Conservation (phyloP, 2,329 filamentous ascomycete species). For the Colletotrichum melonis region DNA sequence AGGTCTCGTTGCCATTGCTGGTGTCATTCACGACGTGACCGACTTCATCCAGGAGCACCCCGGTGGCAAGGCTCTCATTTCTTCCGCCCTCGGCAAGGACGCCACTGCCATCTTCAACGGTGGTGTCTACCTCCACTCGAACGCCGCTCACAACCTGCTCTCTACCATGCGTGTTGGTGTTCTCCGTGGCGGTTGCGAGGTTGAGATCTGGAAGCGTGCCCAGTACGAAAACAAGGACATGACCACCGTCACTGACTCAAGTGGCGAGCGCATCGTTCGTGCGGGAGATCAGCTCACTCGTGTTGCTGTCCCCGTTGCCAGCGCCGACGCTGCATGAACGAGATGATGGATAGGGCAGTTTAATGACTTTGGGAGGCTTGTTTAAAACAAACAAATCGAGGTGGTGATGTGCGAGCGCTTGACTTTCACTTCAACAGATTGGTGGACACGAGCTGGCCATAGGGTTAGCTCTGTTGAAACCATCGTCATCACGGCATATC, state of each 20-base stretch:
- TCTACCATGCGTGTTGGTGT: conserved; percentile 91
- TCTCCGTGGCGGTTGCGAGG: conserved; percentile 86
- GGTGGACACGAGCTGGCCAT: too few relatives aligned
- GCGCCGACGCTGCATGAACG: conserved; percentile 81
- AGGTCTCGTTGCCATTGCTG: conserved; percentile 80
- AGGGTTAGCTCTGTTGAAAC: background rate
- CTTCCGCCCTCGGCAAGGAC: conserved; percentile 85
- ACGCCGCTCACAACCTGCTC: conserved; percentile 88
- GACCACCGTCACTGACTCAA: conserved; percentile 81
- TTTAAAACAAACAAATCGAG: background rate
- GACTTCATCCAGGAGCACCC: conserved; percentile 90
- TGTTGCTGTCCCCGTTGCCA: conserved; percentile 81
- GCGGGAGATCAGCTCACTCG: conserved; percentile 89
- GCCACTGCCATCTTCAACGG: conserved; percentile 93
- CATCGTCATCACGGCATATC: background rate
- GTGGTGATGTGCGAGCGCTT: background rate
- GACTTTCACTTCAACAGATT: conserved; percentile 3
- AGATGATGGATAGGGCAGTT: conserved; percentile 2
- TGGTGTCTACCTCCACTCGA: conserved; percentile 89
- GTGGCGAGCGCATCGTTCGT: conserved; percentile 84
- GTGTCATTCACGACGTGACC: conserved; percentile 86
- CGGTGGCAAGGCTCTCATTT: conserved; percentile 90
- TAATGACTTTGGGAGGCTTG: conserved; percentile 23
- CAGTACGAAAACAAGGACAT: conserved; percentile 88
- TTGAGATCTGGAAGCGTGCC: conserved; percentile 92